Percentiles rank a stretch among this genome's conserved stretches.
phyloP scores from a whole-genome alignment of 2,329 filamentous ascomycete species.

The Septoria petroselini region DNA sequence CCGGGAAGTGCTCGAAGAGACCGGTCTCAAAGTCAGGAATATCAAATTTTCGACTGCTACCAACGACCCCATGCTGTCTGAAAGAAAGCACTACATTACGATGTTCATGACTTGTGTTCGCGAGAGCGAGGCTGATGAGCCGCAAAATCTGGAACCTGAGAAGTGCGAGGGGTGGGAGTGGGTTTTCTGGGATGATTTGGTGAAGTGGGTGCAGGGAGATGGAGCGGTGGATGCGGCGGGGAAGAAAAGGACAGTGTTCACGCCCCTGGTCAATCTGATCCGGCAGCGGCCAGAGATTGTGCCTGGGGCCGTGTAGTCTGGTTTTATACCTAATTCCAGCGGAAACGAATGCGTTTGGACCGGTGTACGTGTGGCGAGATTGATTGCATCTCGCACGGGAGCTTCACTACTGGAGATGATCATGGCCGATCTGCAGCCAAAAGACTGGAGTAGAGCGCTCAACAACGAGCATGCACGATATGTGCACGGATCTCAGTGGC shows the following conservation, averaged over 20 bases:
- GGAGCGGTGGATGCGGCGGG: conserved; percentile 26
- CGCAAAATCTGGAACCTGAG: conserved; percentile 49
- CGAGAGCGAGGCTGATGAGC: conserved; percentile 48
- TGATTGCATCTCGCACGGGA: no score
- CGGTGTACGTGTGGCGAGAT: no score
- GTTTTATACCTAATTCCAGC: no score
- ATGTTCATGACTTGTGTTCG: conserved; percentile 61
- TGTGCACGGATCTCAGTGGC: no score
- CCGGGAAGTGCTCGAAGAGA: conserved; percentile 69
- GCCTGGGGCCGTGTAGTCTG: conserved; percentile 4
- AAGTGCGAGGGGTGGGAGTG: conserved; percentile 58
- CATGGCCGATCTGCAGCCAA: no score
- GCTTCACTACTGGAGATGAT: no score
- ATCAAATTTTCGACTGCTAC: conserved; percentile 59
- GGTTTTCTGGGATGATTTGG: conserved; percentile 50
- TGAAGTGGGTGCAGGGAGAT: conserved; percentile 33
- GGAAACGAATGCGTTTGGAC: no score
- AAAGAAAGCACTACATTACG: conserved; percentile 71
- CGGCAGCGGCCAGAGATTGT: conserved; percentile 38
- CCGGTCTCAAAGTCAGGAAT: conserved; percentile 56
- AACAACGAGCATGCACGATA: no score
- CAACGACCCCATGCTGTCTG: conserved; percentile 61
- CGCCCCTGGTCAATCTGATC: conserved; percentile 49
- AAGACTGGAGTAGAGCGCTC: no score
- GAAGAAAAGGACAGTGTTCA: conserved; percentile 42